These are phyloP conservation scores for Serendipita indica DNA, from an alignment of 768 basidiomycete genomes.

Conservation along the genomic window DNA sequence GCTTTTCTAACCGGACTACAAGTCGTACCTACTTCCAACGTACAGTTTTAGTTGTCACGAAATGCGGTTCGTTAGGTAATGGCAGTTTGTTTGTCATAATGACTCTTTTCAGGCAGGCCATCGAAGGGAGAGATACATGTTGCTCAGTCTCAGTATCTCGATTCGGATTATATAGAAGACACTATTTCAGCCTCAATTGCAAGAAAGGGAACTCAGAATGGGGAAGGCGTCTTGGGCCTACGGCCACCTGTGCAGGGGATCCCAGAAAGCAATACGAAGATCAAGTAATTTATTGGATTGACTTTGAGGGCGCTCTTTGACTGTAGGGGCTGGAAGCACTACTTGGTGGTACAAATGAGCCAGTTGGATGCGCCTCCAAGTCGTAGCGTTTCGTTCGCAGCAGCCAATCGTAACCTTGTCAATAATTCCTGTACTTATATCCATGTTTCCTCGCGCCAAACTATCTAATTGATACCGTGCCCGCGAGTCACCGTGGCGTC, in stretches of 20 bases:
- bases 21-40: neutral
- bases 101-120: neutral
- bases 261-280: constrained; percentile 30
- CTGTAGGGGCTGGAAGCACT: constrained; percentile 33
- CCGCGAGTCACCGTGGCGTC: too few species aligned
- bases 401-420: too few species aligned
- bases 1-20: neutral
- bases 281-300: constrained; percentile 31
- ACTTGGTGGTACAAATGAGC: neutral
- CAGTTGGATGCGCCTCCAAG: too few species aligned
- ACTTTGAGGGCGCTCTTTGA: neutral
- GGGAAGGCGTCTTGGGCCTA: constrained; percentile 33
- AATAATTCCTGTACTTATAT: too few species aligned
- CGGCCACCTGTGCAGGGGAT: constrained; percentile 45
- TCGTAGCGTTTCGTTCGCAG: too few species aligned
- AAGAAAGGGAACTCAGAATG: constrained; percentile 24
- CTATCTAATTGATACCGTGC: too few species aligned
- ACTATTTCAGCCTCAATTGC: constrained; percentile 46
- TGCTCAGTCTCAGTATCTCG: constrained; percentile 34
- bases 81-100: neutral
- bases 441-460: too few species aligned
- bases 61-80: neutral
- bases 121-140: neutral
- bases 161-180: constrained; percentile 44
- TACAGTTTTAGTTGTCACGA: neutral